Base-by-base conservation (phyloP, 108 stramenopile genomes). In the Cyclotella atomus region DNA sequence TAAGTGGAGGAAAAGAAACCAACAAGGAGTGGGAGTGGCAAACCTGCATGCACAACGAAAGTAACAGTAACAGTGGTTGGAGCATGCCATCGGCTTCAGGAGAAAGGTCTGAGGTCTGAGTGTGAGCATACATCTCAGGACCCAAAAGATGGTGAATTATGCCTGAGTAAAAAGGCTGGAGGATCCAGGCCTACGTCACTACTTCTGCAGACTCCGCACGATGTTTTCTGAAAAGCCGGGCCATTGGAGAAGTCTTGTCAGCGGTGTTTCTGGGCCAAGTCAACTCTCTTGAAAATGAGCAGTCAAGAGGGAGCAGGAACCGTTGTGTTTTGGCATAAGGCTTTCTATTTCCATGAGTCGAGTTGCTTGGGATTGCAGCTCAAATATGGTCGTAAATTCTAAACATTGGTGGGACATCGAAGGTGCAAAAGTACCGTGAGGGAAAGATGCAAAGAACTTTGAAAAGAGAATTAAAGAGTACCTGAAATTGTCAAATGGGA, bases 391-490 rank as follows among this genome's bases (percentile, higher is more conserved):
- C 90, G 95, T 41, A 96, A 93, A 92, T 93, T 92, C 94, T 92
- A 91, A 95, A 91, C 92, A 92, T 83, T 75, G 89, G 89, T 90
- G 87, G 87, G 94, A 95, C 88, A 95, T 91, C 91, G 94, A 95
- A 92, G 92, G 94, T 84, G 90, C 84, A 92, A 89, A 92, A 95
- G 91, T 92, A 95, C 94, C 89, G 93, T 91, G 93, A 95, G 89
- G 91, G 91, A 93, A 92, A 86, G 89, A 89, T 92, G 91, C 84
- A 95, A 92, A 95, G 94, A 88, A 92, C 92, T 96, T 94, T 96
- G 95, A 94, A 96, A 96, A 96, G 95, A 96, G 93, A 94, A 93
- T 96, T 89, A 96, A 96, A 90, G 88, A 96, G 92, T 93, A 91
- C 95, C 90, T 96, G 93, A 96, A 96, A 93, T 94, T 92, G 96